Base-by-base conservation (phyloP, 345 rosid genomes). In the Streptanthus diversifolius region DNA sequence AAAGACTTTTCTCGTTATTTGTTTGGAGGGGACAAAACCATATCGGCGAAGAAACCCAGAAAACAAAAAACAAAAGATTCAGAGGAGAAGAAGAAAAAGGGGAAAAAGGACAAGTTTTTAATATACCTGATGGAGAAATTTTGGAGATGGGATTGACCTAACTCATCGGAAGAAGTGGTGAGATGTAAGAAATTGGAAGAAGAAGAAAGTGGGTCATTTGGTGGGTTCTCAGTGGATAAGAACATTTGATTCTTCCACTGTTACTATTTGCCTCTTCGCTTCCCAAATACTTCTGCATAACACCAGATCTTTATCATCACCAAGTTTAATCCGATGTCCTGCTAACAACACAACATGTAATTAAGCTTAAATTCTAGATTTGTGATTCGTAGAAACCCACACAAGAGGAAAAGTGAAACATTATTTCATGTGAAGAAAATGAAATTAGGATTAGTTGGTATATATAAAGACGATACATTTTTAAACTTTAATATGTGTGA, bases 81-180 rank as follows among this genome's bases (percentile, higher is more conserved):
- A 48, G 51, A 60, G 49, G 35, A 58, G 45, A 29, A 5, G 18
- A 22, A 22, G 24, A 27, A 14, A 54, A 8, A 22, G 13, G 13
- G 7, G 1, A 39, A 44, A 27, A 12, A 63, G 52, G 10, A 5
- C 3, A 45, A 37, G 18, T 40, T 14, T 27, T 33, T n/a, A 47
- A 58, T 40, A n/a, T 83, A 93, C 98, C 98, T 88, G 82, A 93
- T 88, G 73, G 97, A 93, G 90, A 93, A 93, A 49, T 79, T 84
- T 41, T 88, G 77, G 79, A 71, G 84, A 68, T 81, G 78, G 40
- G 79, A 27, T 19, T 54, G 77, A 72, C 22, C 68, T 68, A 61
- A 74, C 54, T 65, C 74, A 73, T 68, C 3, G 56, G 79, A 68
- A 32, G 73, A 62, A 59, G 48, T 13, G 48, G 43, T 33, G 69